Evolutionary conservation across 805 yeast genomes (phyloP), one percentile per base, ranked within the genome.

Genomic region (Candida nanaspora): DNA sequence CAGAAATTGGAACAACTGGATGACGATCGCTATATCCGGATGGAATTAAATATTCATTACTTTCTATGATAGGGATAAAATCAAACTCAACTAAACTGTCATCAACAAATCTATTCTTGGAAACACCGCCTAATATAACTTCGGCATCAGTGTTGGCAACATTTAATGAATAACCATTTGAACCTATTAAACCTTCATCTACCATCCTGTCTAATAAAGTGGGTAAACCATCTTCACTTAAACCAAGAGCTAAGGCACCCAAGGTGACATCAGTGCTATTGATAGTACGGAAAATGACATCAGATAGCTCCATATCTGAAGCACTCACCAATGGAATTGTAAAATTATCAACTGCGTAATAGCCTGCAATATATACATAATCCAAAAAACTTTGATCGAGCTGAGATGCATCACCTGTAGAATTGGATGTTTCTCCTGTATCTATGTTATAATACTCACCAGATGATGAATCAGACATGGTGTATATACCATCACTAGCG

Each of bases 41-140:
- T 2, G 35, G n/a, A 4, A 41, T 18, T 9, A 54, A 23, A 7
- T 45, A 20, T 1, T 22, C 26, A 9, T 44, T 37, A 37, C 49
- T 42, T 42, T 59, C 61, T 2, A 28, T 47, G 21, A 62, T 65
- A 8, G 82, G 76, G 3, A 80, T 53, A 49, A 71, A 70, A 31
- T 74, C 68, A 48, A 70, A 82, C 33, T 61, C 56, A 21, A 68
- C 70, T 14, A 81, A 55, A 10, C 11, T 23, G 26, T 68, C 64
- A 1, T 80, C 84, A 6, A 49, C 48, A 44, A 56, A 73, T 36
- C 67, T 64, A 23, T 62, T 56, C 9, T 66, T 60, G 50, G 79
- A 76, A 4, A 82, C 74, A 3, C 75, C 78, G 10, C 93, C 89
- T 2, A 81, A 62, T 7, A 80, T 53, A 11, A 82, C 42, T 33